Evolutionary conservation across 805 yeast species (phyloP).

Genomic region (Wickerhamiella slavikovae): DNA sequence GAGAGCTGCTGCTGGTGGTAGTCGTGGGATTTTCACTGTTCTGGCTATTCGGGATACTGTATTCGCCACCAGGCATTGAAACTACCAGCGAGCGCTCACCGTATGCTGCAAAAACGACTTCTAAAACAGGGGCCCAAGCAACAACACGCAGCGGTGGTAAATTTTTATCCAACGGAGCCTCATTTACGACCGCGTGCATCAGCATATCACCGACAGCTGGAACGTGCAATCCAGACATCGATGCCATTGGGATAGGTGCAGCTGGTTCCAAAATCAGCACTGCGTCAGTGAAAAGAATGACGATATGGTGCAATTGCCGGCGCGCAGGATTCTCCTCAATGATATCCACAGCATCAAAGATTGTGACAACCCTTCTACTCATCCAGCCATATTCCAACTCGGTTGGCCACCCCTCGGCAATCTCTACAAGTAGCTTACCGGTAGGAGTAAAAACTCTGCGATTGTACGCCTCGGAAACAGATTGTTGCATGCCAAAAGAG

Average conservation of each 20-base stretch:
- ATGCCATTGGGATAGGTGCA: constrained; percentile 25
- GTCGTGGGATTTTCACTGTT: constrained; percentile 2
- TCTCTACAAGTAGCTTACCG: constrained; percentile 67
- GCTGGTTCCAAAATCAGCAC: constrained; percentile 33
- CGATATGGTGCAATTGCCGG: constrained; percentile 24
- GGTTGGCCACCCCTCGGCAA: constrained; percentile 74
- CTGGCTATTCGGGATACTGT: constrained; percentile 1
- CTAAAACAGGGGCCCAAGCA: constrained; percentile 43
- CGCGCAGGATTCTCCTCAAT: constrained; percentile 13
- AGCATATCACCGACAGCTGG: constrained; percentile 60
- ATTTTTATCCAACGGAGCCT: constrained; percentile 37
- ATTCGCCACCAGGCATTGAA: constrained; percentile 3
- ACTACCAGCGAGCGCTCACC: constrained; percentile 7
- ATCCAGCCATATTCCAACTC: constrained; percentile 81
- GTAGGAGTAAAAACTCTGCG: constrained; percentile 73
- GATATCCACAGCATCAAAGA: constrained; percentile 29
- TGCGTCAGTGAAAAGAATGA: constrained; percentile 67
- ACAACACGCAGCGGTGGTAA: constrained; percentile 52
- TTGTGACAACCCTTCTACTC: constrained; percentile 64
- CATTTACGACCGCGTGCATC: constrained; percentile 80
- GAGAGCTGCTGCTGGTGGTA: neutral
- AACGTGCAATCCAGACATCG: constrained; percentile 17
- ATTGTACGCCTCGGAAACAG: constrained; percentile 19
- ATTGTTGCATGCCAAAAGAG: constrained; percentile 48
- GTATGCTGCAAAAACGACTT: constrained; percentile 18